Base-by-base conservation (phyloP, 768 basidiomycete species). In the Kwoniella shandongensis region DNA sequence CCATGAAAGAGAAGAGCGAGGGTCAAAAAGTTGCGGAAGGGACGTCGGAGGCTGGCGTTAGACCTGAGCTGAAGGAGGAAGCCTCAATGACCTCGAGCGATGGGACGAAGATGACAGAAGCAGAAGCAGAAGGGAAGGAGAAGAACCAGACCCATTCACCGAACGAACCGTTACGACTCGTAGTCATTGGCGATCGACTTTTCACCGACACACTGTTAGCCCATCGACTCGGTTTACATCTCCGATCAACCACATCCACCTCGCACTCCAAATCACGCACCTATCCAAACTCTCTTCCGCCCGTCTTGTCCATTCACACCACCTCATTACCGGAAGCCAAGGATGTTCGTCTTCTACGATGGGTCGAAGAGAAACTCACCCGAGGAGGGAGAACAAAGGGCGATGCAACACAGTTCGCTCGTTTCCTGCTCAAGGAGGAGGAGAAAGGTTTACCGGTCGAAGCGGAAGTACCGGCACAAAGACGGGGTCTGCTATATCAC, bases 191-290 rank as follows among this genome's bases (percentile, higher is more conserved):
- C 0, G 94, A 99, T 78, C 83, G 94, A 11, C 78, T 97, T 49
- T 88, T 96, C 67, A 99, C 94, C 0, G 94, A 99, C 73, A 78
- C 92, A 17, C 82, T 97, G 50, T 80, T 97, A 76, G 87, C 90
- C 8, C 87, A 88, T 65, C 84, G 90, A 27, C 54, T 76, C 13
- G 54, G 54, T 10, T 29, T 57, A 3, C 44, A 63, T 23, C 54
- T 70, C n/a, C 44, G 59, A 18, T 10, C 26, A 27, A 15, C 45
- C 22, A 7, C 47, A 20, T 26, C 49, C 25, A 20, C 40, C 20
- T 8, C 32, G 17, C 8, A 8, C 39, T 41, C 32, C 29, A 45
- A 25, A 27, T 41, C 25, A 22, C 32, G 46, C 44, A 13, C 41
- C 17, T 23, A 11, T 18, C 29, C 13, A 41, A 42, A 12, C 40